phyloP scores from a whole-genome alignment of 768 basidiomycete species.

The Naganishia friedmannii region DNA sequence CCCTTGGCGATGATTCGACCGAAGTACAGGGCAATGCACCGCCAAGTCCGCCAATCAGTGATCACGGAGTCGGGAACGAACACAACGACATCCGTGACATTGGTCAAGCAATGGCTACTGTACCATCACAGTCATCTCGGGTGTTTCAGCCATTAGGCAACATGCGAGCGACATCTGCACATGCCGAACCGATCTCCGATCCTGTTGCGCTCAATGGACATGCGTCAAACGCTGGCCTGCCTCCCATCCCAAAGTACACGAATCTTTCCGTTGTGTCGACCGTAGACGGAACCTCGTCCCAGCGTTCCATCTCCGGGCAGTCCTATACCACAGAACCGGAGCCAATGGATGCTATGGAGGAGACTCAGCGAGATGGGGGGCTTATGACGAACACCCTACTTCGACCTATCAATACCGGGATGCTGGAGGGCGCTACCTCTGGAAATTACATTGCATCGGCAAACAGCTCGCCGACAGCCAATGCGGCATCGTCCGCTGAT shows the following conservation, averaged over 20 bases:
- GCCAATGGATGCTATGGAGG: neutral
- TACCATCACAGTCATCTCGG: neutral
- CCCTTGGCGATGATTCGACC: conserved; percentile 33
- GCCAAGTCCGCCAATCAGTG: conserved; percentile 49
- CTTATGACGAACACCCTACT: neutral
- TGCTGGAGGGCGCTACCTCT: neutral
- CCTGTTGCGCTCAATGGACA: neutral
- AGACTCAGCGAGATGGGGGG: neutral
- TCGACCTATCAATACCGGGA: conserved; percentile 9
- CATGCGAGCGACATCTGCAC: neutral
- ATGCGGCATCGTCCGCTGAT: conserved; percentile 31
- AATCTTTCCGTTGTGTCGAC: neutral
- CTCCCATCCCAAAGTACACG: neutral
- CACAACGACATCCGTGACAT: neutral
- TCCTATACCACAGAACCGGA: conserved; percentile 13
- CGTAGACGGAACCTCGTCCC: neutral
- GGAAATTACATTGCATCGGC: neutral
- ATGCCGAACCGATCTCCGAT: neutral
- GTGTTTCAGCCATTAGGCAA: neutral
- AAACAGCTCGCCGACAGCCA: conserved; percentile 16
- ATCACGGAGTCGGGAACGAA: conserved; percentile 30
- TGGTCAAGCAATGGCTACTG: neutral
- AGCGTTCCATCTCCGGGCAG: conserved; percentile 17
- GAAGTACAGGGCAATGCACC: conserved; percentile 34
- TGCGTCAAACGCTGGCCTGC: neutral